A percentile compares a stretch with the other conserved stretches of the same genome.
These are phyloP conservation scores for Ustilago tritici DNA, from an alignment of 1,284 basidiomycete species.

Conservation along the genomic window DNA sequence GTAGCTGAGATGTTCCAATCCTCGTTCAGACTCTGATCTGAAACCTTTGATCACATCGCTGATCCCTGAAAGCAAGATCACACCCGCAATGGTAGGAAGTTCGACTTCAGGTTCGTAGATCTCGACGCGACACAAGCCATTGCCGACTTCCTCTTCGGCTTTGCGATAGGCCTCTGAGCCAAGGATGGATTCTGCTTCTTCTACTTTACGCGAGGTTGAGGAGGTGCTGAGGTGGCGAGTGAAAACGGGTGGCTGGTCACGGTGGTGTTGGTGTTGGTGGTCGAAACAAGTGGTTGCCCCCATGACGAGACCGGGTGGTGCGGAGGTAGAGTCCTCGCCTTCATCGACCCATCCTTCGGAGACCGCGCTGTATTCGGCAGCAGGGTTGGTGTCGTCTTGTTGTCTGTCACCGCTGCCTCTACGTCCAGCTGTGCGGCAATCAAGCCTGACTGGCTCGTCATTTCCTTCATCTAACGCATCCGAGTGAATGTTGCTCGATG, in stretches of 20 bases:
- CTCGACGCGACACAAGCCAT: slow-evolving; percentile 66
- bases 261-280: not conserved
- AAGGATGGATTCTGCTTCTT: slow-evolving; percentile 40
- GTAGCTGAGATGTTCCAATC: slow-evolving; percentile 70
- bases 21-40: slow-evolving; percentile 66
- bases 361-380: not conserved
- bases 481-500: slow-evolving; percentile 3
- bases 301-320: slow-evolving; percentile 47
- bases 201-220: slow-evolving; percentile 30
- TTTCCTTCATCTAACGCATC: slow-evolving; percentile 37
- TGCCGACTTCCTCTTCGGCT: slow-evolving; percentile 56
- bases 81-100: slow-evolving; percentile 68
- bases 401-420: slow-evolving; percentile 1
- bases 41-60: slow-evolving; percentile 71
- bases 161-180: slow-evolving; percentile 33
- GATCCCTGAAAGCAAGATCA: slow-evolving; percentile 70
- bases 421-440: not conserved
- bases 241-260: not conserved
- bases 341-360: slow-evolving; percentile 59
- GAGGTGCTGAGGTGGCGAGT: not conserved
- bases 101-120: slow-evolving; percentile 69
- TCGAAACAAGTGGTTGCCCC: slow-evolving; percentile 33
- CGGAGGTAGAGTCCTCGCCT: slow-evolving; percentile 6
- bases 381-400: not conserved
- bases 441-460: slow-evolving; percentile 24